Base-by-base conservation (phyloP, 805 yeast species). In the Maudiozyma serrabonitensis region DNA sequence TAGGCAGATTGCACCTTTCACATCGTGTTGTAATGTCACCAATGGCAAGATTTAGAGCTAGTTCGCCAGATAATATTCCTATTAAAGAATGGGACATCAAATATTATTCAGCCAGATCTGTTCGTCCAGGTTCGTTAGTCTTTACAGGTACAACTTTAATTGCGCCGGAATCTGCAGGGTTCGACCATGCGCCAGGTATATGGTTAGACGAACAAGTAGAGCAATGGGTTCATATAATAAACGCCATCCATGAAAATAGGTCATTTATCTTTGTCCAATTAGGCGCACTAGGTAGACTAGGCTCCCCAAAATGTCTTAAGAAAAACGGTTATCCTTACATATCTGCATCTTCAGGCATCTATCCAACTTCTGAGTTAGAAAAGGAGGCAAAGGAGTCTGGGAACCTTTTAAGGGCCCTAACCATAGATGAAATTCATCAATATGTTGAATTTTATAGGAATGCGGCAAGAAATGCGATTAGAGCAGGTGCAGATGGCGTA, bases 101-200 rank as follows among this genome's bases (percentile, higher is more conserved):
- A 49, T 79, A 81, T 61, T 82, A 82, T 57, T 69, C 59, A 21
- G 76, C 77, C 53, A 69, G 85, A 53, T 72, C 85, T 0, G 58
- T 63, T 39, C 61, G 63, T 44, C 75, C 76, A n/a, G 87, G 87
- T 13, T 68, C 50, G 4, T 60, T 82, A 46, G 53, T 81, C 35
- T 72, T 79, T 52, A 64, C 81, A 4, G 87, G 82, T 59, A 86
- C 79, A 4, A 73, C 81, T 1, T 70, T 69, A 52, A 70, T 73
- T 18, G 63, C 78, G 6, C 55, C 62, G 1, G 61, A 56, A 41
- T 62, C 66, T 23, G 73, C 79, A 38, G 66, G 74, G 13, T 69
- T 65, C 50, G 59, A 58, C 9, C 47, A 60, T 18, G 73, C 67
- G 2, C 82, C 84, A 16, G 79, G 79, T 53, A 70, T 79, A 46